Conservation (phyloP, 305 asterid genomes). For the Salvia sclarea region DNA sequence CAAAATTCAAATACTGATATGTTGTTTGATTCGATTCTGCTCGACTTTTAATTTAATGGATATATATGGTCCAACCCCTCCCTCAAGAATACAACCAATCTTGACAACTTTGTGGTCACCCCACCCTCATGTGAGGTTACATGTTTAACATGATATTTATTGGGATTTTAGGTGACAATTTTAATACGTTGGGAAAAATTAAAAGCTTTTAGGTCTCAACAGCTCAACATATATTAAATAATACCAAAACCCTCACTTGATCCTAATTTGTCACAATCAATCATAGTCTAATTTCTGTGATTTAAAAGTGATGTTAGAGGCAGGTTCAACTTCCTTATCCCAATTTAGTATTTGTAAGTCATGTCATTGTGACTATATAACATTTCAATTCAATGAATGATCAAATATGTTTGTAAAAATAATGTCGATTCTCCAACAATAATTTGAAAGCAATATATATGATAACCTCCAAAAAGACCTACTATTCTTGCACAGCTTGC, state of each 20-base stretch:
- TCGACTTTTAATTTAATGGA: not conserved
- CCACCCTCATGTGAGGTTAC: conserved; percentile 29
- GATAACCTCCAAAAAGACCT: conserved; percentile 9
- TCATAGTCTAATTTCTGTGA: conserved; percentile 3
- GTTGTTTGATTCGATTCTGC: not conserved
- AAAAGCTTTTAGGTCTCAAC: conserved; percentile 29
- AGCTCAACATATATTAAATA: conserved; percentile 11
- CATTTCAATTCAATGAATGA: conserved; percentile 26
- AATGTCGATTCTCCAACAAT: conserved; percentile 11
- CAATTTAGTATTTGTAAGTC: conserved; percentile 24
- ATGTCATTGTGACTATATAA: conserved; percentile 19
- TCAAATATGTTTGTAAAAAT: not conserved
- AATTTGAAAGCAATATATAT: not conserved
- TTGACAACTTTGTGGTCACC: conserved; percentile 27
- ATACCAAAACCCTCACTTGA: conserved; percentile 23
- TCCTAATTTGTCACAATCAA: conserved; percentile 30
- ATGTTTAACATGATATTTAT: conserved; percentile 30
- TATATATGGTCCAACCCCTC: not conserved
- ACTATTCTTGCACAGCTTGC: conserved; percentile 19
- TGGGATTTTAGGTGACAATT: conserved; percentile 30
- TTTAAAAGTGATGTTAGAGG: conserved; percentile 22
- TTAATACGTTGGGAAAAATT: not conserved
- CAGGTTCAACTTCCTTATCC: conserved; percentile 31
- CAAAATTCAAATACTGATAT: too few species aligned
- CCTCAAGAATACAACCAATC: not conserved